A percentile compares a stretch with the other conserved stretches of the same genome.
Evolutionary conservation across 2,329 filamentous ascomycete species (phyloP).

Genomic region (Penicillium corylophilum): DNA sequence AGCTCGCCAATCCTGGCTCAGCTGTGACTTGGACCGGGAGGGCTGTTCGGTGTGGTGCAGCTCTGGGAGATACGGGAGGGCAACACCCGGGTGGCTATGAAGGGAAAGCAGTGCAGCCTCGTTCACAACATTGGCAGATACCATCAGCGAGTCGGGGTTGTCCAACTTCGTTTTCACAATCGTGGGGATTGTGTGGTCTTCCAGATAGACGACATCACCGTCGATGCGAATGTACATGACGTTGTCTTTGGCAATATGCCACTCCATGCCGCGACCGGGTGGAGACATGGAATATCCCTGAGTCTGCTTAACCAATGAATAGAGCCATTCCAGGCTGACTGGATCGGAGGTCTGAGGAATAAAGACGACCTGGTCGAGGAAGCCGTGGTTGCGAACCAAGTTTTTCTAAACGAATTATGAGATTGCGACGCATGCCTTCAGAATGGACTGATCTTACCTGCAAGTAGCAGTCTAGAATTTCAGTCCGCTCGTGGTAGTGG

Average conservation of each 20-base stretch:
- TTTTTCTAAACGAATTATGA: conserved; percentile 31
- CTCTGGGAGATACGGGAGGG: conserved; percentile 57
- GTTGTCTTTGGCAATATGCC: conserved; percentile 21
- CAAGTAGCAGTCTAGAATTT: conserved; percentile 45
- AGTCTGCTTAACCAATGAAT: conserved; percentile 29
- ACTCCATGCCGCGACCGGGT: conserved; percentile 10
- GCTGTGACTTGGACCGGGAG: conserved; percentile 14
- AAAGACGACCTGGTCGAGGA: conserved; percentile 46
- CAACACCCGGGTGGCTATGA: conserved; percentile 54
- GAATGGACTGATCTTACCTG: conserved; percentile 23
- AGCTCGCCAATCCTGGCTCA: conserved; percentile 31
- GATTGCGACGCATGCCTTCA: background rate
- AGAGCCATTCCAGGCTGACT: conserved; percentile 39
- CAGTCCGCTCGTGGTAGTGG: conserved; percentile 32
- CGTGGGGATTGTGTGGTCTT: conserved; percentile 51
- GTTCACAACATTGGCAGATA: conserved; percentile 59
- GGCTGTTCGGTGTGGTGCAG: conserved; percentile 20
- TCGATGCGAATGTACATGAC: conserved; percentile 46
- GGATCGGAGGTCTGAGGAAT: conserved; percentile 40
- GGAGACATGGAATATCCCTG: conserved; percentile 29
- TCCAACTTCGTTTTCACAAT: conserved; percentile 54
- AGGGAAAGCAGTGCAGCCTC: conserved; percentile 55
- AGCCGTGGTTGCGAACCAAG: conserved; percentile 39
- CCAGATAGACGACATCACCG: conserved; percentile 44
- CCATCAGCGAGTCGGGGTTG: conserved; percentile 52